Base-by-base conservation (phyloP, 2,329 filamentous ascomycete species). In the Ascochyta clinopodiicola region DNA sequence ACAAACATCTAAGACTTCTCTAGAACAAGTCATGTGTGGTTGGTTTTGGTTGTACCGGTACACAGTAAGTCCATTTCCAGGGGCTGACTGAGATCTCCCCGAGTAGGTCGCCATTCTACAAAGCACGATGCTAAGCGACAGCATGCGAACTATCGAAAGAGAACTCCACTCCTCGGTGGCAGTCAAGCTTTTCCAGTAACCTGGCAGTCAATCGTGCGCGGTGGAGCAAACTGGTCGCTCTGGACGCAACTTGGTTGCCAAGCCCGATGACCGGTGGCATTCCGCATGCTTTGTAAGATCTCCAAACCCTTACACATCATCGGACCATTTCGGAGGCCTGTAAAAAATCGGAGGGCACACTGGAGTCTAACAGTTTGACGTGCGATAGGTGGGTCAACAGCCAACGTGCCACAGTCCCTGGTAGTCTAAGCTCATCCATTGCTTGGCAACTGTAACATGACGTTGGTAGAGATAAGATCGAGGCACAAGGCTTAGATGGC, bases 271-370 rank as follows among this genome's bases (percentile, higher is more conserved):
- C 38, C 38, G 44, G 44, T 44, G 6, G 44, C 22, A 35, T 40
- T 49, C n/a, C 45, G 44, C 34, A 38, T 12, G 44, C 34, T 55
- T 49, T 49, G 51, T 49, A 49, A 49, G 45, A 40, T 39, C 7
- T 46, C 42, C 17, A 17, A 17, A 17, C 17, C 17, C 17, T 17
- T 24, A 53, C 43, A 32, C 24, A 53, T 40, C 43, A 22, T 45
- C 36, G 37, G 36, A 45, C n/a, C 31, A 27, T 19, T 29, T 10
- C 29, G 24, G 22, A 53, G 15, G 37, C n/a, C 36, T 22, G 27
- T 25, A 22, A 10, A 29, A 44, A 25, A 38, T 25, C n/a, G 51
- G 34, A 36, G 9, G 27, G 12, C 17, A 36, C 29, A 13, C 44
- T 13, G 45, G 17, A 44, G 21, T 25, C 44, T 42, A 38, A 34